Base-by-base conservation (phyloP, 2,329 filamentous ascomycete species). In the Cyphellophora europaea region DNA sequence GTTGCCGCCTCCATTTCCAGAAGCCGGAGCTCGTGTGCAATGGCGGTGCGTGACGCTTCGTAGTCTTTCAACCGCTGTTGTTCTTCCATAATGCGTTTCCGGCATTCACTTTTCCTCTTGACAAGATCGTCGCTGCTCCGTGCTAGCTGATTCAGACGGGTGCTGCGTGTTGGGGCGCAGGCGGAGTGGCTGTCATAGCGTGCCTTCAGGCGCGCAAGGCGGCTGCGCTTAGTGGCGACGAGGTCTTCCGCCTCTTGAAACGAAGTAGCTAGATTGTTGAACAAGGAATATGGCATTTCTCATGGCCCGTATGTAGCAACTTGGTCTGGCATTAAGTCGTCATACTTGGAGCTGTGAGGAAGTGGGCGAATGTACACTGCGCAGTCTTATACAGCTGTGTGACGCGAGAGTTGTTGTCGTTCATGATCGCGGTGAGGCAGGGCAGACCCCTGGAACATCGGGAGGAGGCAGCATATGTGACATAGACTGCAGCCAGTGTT, bases 341-440 rank as follows among this genome's bases (percentile, higher is more conserved):
- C 8, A 25, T 8, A 8, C 21, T 25, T n/a, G 8, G n/a, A n/a
- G 21, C 8, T 25, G 8, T 8, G 8, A n/a, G 8, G 8, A n/a
- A 25, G 8, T 25, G 8, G 8, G 21, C 21, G 8, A 25, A 25
- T 8, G 21, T 25, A n/a, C 8, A 25, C 21, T 25, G 21, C 21
- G 8, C 21, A 8, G 21, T n/a, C 8, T n/a, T 8, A 25, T 25
- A 25, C 21, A 25, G n/a, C 21, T 8, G 21, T 25, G 21, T 25
- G 21, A 25, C 8, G 21, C 21, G 21, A 25, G 8, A n/a, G 8
- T 8, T 25, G 21, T 25, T 25, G 58, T 25, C 21, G 8, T 8
- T 8, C 21, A 25, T 25, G 21, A 25, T 25, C 21, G n/a, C n/a
- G n/a, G n/a, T n/a, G n/a, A n/a, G n/a, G n/a, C n/a, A n/a, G n/a